Base-by-base conservation (phyloP, 2,329 filamentous ascomycete genomes). In the Bipolaris oryzae region DNA sequence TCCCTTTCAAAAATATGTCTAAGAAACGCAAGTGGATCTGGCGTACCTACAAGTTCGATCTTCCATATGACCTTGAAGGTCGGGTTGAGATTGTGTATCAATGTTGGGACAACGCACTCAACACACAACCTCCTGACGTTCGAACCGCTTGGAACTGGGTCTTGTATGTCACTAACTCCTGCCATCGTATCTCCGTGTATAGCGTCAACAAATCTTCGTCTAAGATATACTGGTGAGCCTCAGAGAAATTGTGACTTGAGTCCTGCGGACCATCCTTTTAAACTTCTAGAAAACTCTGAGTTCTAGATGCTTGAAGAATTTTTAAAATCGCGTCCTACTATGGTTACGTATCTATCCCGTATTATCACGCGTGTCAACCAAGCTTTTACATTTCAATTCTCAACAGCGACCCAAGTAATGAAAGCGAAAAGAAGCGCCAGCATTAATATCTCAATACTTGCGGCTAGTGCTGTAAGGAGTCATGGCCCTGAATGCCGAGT, bases 21-120 rank as follows among this genome's bases (percentile, higher is more conserved):
- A 80, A 79, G 60, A 90, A 90, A 73, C 82, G 85, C 47, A 84
- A 81, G 45, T 85, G 83, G 66, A 81, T 85, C 0, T 91, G 88
- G 88, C 76, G 88, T 11, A 81, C 80, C 0, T 90, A 87, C 88
- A 77, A 84, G 53, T 80, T 82, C 1, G 84, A 87, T 1, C 66
- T 90, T 0, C 87, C 88, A 0, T 84, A 84, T 31, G 79, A 81
- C 57, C 76, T 74, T 2, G 79, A 81, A 60, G 79, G 79, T 6
- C 81, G 78, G 79, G 54, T 81, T 50, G 62, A 55, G 58, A 60
- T 57, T 37, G 73, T 43, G 77, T 78, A 11, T 38, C 62, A 78
- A 28, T 76, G 71, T 21, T 80, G 78, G 79, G 78, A 80, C 44
- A 76, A 79, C 63, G 74, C 78, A 16, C 49, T 80, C 55, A 81